Base-by-base conservation (phyloP, 2,329 filamentous ascomycete species). In the Cercospora sp. region DNA sequence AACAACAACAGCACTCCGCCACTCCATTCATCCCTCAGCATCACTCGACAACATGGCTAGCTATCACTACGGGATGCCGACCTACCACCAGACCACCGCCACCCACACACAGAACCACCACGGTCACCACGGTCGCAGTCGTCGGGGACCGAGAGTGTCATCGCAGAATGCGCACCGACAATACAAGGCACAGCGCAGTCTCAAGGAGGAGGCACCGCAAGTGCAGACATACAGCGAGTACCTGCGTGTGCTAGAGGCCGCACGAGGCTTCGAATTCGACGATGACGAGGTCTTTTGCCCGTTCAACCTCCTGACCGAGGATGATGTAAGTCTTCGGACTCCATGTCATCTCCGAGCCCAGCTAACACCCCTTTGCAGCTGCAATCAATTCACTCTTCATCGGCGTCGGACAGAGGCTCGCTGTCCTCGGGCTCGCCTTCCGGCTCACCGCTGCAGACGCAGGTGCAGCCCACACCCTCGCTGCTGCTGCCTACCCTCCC, bases 251-350 rank as follows among this genome's bases (percentile, higher is more conserved):
- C 96, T 96, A 75, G 94, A 98, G 83, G 91, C 93, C 72, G 93
- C 92, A 68, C 89, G 93, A 68, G 97, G 94, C 9, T 98, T 98
- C 77, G 94, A 98, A 75, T 86, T 98, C 70, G 94, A 97, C 77
- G 94, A 98, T 79, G 94, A 98, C 79, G 87, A 97, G 82, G 91
- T 97, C 81, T 98, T 98, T 81, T 97, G 94, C 82, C 94, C 94
- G 1, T 84, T 84, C 71, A 89, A 90, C 79, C 87, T 98, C 74
- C 85, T 98, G 83, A 96, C 93, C 39, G 94, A 97, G 82, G 93
- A 87, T 81, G 93, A 97, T 88, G 93, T 97, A 89, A 78, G 83
- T 77, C 61, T 16, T 42, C 26, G 39, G 42, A 48, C 63, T 26
- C 59, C 31, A 36, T 63, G 31, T 23, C 33, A 18, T 48, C 53